phyloP scores from a whole-genome alignment of 1,284 basidiomycete species.

The Naganishia sp. region DNA sequence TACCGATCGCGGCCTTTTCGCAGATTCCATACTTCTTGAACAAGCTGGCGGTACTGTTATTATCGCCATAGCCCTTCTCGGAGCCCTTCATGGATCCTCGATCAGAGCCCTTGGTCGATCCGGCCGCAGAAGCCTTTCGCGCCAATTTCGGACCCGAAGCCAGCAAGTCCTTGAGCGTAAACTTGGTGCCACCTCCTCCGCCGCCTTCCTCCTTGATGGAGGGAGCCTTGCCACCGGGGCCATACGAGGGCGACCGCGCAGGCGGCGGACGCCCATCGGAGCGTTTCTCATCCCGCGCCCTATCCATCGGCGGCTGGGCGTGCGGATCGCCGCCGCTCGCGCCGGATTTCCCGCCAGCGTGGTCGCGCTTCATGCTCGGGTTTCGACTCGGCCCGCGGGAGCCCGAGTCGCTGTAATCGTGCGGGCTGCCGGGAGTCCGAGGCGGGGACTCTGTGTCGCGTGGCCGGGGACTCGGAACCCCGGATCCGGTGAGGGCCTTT shows the following conservation, averaged over 20 bases:
- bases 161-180: slow-evolving; percentile 79
- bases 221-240: slow-evolving; percentile 22
- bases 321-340: slow-evolving; percentile 39
- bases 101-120: slow-evolving; percentile 59
- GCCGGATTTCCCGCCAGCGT: slow-evolving; percentile 32
- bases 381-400: slow-evolving; percentile 37
- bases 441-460: slow-evolving; percentile 30
- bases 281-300: slow-evolving; percentile 22
- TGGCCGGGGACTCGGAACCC: slow-evolving; percentile 20
- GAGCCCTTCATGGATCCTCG: slow-evolving; percentile 49
- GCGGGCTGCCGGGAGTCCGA: slow-evolving; percentile 22
- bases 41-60: slow-evolving; percentile 55
- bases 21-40: slow-evolving; percentile 95
- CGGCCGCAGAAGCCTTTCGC: slow-evolving; percentile 68
- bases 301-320: slow-evolving; percentile 41
- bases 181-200: slow-evolving; percentile 61
- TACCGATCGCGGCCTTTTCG: slow-evolving; percentile 94
- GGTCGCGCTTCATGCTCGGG: slow-evolving; percentile 39
- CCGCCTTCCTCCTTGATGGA: slow-evolving; percentile 42
- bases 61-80: slow-evolving; percentile 46
- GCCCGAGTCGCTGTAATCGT: slow-evolving; percentile 31
- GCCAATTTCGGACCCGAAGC: slow-evolving; percentile 66
- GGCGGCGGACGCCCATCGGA: slow-evolving; percentile 12
- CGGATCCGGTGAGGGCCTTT: background rate
- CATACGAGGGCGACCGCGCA: slow-evolving; percentile 23